These are phyloP conservation scores for Daedaleopsis sinensis DNA, from an alignment of 768 basidiomycete genomes.

Conservation along the genomic window DNA sequence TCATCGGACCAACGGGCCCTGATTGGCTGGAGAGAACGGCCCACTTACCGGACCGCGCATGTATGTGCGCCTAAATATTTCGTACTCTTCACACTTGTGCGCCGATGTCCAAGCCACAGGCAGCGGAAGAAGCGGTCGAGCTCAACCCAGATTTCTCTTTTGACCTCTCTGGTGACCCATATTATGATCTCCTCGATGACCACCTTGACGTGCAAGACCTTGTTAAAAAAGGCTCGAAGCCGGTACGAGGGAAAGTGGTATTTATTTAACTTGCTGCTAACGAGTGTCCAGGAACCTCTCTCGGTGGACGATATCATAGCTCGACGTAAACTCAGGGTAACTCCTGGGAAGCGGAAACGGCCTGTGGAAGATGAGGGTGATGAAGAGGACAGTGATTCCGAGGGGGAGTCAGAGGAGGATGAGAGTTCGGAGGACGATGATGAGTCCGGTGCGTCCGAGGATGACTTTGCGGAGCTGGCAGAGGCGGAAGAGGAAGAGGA, in stretches of 20 bases:
- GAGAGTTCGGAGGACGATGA: conserved; percentile 28
- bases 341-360: conserved; percentile 65
- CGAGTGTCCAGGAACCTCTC: conserved; percentile 61
- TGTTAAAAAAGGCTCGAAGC: conserved; percentile 64
- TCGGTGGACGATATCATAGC: conserved; percentile 94
- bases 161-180: conserved; percentile 74
- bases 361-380: conserved; percentile 38
- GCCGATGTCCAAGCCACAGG: conserved; percentile 27
- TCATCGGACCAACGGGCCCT: not conserved
- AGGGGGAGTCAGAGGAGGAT: conserved; percentile 20
- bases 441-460: conserved; percentile 41
- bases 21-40: not conserved
- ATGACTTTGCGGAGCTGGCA: conserved; percentile 24
- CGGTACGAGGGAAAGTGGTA: conserved; percentile 44
- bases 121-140: conserved; percentile 53
- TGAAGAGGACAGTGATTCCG: conserved; percentile 38
- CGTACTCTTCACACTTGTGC: conserved; percentile 11
- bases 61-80: conserved; percentile 14
- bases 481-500: conserved; percentile 40
- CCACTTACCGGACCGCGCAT: conserved; percentile 8
- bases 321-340: conserved; percentile 50
- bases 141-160: conserved; percentile 86
- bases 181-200: conserved; percentile 53
- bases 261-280: conserved; percentile 10
- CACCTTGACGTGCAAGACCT: conserved; percentile 50